Base-by-base conservation (phyloP, 257 asterid genomes). In the Gentiana macrophylla region DNA sequence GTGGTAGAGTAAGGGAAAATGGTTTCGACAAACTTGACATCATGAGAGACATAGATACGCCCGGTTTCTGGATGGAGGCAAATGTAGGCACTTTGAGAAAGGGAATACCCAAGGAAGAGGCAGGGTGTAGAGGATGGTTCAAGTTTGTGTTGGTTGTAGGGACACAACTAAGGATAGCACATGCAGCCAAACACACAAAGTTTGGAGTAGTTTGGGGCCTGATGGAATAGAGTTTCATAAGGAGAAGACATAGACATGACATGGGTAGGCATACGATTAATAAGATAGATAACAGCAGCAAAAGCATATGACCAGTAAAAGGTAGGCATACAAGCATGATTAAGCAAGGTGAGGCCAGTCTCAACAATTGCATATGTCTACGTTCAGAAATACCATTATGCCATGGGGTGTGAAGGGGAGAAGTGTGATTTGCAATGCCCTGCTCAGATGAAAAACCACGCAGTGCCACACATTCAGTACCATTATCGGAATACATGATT, bases 121-220 rank as follows among this genome's bases (percentile, higher is more conserved):
- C 54, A 62, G 3, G 67, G 53, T 9, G 6, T 32, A 2, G 67
- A 62, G 8, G 8, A 2, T 1, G 48, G 12, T 5, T 34, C 51
- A 10, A 62, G 13, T 38, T 62, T 62, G 43, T 53, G 35, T 0
- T 12, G 8, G 24, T 53, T 3, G 35, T 53, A 62, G 2, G 55
- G 61, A 3, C 45, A 48, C 8, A 53, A 35, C 54, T 55, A 53
- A 0, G 58, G 60, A 43, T 53, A 62, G 10, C 61, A 53, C 8
- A 62, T 15, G 35, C 67, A 62, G 5, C 60, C 67, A 61, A 61
- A 52, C n/a, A 38, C 34, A 4, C 38, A 13, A 24, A 38, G 50
- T 43, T 53, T 53, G 2, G 2, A 3, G 11, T 62, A 62, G 44
- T 38, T 38, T 4, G 44, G 44, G 4, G 44, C 4, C 4, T 7